Conservation (phyloP, 2,329 filamentous ascomycete species). For the Tolypocladium album region DNA sequence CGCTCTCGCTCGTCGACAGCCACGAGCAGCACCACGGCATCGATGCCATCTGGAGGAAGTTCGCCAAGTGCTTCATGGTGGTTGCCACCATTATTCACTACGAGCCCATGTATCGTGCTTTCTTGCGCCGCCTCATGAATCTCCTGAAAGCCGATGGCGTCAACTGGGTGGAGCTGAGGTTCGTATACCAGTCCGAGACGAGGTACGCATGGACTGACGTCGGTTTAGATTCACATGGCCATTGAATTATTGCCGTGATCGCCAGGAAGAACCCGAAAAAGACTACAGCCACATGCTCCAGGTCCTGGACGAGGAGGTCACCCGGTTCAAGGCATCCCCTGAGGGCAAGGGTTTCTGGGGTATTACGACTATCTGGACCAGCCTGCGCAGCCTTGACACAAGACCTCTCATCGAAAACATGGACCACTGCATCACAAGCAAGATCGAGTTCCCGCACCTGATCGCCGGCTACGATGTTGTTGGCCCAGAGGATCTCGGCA, state of each 20-base stretch:
- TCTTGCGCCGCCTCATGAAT: conserved; percentile 59
- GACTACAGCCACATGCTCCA: conserved; percentile 61
- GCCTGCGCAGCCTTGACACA: conserved; percentile 52
- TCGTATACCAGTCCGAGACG: conserved; percentile 5
- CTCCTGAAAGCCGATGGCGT: conserved; percentile 73
- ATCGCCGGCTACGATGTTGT: conserved; percentile 86
- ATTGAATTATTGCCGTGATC: conserved; percentile 56
- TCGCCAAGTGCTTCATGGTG: conserved; percentile 62
- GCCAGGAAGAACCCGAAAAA: conserved; percentile 52
- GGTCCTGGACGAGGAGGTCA: conserved; percentile 67
- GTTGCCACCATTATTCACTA: conserved; percentile 72
- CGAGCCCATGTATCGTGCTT: conserved; percentile 77
- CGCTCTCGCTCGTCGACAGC: conserved; percentile 61
- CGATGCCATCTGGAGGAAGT: conserved; percentile 77
- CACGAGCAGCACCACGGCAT: conserved; percentile 73
- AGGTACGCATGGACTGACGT: background rate
- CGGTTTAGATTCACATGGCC: conserved; percentile 54
- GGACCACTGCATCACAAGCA: conserved; percentile 78
- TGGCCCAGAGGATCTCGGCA: conserved; percentile 73
- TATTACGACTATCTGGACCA: conserved; percentile 75
- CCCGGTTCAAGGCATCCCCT: conserved; percentile 59
- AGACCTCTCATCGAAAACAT: conserved; percentile 66
- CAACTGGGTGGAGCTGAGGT: conserved; percentile 69
- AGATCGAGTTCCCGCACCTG: conserved; percentile 66
- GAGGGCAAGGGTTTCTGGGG: conserved; percentile 76